Evolutionary conservation across 257 asterid genomes (phyloP).

Genomic region (Knoxia roxburghii): DNA sequence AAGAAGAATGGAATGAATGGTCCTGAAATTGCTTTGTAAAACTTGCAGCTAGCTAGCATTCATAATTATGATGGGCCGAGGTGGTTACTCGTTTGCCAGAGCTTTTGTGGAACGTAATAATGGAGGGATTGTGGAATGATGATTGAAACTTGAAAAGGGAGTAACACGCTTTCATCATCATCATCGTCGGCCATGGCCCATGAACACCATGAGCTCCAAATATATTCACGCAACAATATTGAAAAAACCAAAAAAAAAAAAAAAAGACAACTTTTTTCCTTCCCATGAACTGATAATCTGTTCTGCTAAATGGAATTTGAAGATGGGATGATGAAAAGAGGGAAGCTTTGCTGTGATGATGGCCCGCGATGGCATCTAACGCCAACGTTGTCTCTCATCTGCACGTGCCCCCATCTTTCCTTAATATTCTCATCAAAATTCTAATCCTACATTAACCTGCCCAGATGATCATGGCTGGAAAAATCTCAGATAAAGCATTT

Average conservation of each 20-base stretch:
- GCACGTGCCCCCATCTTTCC: not conserved
- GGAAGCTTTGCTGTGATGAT: not conserved
- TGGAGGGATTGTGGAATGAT: not conserved
- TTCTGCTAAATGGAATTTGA: too few species aligned
- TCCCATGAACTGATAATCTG: too few species aligned
- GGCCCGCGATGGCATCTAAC: conserved; percentile 8
- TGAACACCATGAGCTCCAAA: too few species aligned
- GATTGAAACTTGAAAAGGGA: not conserved
- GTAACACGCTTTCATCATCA: conserved; percentile 13
- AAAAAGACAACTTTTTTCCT: too few species aligned
- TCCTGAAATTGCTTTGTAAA: not conserved
- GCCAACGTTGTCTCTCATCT: not conserved
- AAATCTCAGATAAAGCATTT: too few species aligned
- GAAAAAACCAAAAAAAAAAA: too few species aligned
- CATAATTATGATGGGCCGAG: conserved; percentile 20
- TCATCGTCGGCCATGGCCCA: too few species aligned
- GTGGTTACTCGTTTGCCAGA: not conserved
- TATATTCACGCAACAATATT: too few species aligned
- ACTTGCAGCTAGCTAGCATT: not conserved
- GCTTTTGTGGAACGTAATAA: conserved; percentile 6
- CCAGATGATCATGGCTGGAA: too few species aligned
- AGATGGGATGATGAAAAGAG: not conserved
- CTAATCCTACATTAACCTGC: too few species aligned
- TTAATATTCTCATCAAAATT: not conserved
- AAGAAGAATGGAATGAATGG: not conserved